Conservation (phyloP, 768 basidiomycete species). For the Multifurca ochricompacta region DNA sequence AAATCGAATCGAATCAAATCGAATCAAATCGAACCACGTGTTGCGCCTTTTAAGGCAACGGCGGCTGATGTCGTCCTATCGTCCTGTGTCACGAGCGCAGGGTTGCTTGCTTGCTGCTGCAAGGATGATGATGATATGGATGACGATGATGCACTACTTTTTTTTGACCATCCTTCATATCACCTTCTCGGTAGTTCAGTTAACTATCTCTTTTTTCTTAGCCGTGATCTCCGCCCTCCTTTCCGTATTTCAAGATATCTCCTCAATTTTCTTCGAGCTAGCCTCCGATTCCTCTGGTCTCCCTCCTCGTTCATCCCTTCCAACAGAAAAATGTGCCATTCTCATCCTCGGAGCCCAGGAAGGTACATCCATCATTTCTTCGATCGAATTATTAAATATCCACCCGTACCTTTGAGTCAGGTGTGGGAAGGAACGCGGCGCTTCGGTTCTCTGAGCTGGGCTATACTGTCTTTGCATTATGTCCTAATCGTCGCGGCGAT, state of each 20-base stretch:
- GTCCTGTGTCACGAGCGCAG: no score
- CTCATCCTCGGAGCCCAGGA: constrained; percentile 28
- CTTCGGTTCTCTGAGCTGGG: constrained; percentile 30
- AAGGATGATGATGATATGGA: neutral
- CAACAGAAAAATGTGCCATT: constrained; percentile 26
- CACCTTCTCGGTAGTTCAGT: constrained; percentile 4
- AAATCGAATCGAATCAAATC: no score
- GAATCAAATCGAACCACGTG: no score
- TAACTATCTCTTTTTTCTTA: constrained; percentile 15
- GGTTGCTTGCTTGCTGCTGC: no score
- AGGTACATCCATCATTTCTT: constrained; percentile 19
- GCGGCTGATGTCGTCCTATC: no score
- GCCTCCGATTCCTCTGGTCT: constrained; percentile 16
- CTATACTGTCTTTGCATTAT: constrained; percentile 29
- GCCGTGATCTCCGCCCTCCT: constrained; percentile 13
- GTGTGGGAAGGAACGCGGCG: constrained; percentile 26
- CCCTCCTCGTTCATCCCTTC: constrained; percentile 23
- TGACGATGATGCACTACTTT: constrained; percentile 2
- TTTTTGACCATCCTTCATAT: neutral
- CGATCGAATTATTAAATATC: neutral
- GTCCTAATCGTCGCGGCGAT: constrained; percentile 19
- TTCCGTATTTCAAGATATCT: constrained; percentile 15
- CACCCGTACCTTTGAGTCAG: constrained; percentile 20
- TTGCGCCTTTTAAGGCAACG: no score
- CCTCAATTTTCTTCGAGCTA: constrained; percentile 12